These are phyloP conservation scores for Podila epicladia DNA, from an alignment of 192 early-diverging fungal species.

Conservation along the genomic window DNA sequence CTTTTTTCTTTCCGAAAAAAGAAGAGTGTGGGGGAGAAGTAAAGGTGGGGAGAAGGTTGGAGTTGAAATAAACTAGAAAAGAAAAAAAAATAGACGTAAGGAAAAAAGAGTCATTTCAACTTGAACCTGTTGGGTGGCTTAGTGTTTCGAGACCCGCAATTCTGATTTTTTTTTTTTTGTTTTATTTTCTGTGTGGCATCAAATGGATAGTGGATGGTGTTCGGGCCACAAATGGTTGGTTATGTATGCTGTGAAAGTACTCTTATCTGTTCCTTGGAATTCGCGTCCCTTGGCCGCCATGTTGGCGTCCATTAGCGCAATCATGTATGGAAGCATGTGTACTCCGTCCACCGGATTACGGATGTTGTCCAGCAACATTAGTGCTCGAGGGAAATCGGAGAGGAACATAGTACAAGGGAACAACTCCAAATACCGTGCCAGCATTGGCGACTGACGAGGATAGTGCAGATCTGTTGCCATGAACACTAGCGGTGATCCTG, in stretches of 20 bases:
- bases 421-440: constrained; percentile 14
- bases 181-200: too few relatives aligned
- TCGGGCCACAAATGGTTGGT: constrained; percentile 7
- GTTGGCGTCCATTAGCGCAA: constrained; percentile 14
- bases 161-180: too few relatives aligned
- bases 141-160: too few relatives aligned
- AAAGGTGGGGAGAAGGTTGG: neutral
- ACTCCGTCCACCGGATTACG: constrained; percentile 11
- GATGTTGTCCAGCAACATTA: neutral
- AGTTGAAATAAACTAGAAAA: neutral
- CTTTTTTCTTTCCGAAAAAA: neutral
- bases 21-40: neutral
- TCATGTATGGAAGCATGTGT: constrained; percentile 10
- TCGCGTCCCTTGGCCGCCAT: constrained; percentile 10
- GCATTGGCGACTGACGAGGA: constrained; percentile 26
- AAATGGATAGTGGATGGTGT: constrained; percentile 2
- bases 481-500: constrained; percentile 40
- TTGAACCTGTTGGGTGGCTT: neutral
- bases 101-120: neutral
- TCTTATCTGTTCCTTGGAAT: constrained; percentile 8
- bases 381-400: constrained; percentile 17
- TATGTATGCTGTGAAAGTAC: constrained; percentile 8
- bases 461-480: constrained; percentile 53
- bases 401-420: constrained; percentile 50
- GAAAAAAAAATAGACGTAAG: neutral